These are phyloP conservation scores for Adenanthera pavonina DNA, from an alignment of 306 rosid genomes.

Conservation along the genomic window DNA sequence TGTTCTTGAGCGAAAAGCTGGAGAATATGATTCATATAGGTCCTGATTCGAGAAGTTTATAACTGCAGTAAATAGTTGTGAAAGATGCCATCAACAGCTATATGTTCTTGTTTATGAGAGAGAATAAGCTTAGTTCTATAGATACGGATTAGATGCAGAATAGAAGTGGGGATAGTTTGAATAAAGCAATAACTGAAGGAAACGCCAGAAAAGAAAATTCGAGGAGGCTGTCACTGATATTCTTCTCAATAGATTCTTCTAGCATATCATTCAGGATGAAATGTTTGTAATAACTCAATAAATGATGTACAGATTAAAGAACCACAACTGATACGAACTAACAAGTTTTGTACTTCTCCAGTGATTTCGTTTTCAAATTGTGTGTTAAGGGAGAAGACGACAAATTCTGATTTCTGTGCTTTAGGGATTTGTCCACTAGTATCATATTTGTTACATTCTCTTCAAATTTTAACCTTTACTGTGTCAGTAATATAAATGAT, in stretches of 20 bases:
- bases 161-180: conserved; percentile 16
- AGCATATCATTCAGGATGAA: conserved; percentile 11
- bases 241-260: conserved; percentile 19
- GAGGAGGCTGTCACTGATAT: conserved; percentile 8
- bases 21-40: background rate
- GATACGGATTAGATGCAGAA: conserved; percentile 16
- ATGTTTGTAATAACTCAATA: background rate
- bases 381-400: background rate
- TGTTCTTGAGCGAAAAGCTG: conserved; percentile 1
- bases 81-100: background rate
- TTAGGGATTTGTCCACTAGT: background rate
- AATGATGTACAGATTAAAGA: conserved; percentile 19
- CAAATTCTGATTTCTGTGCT: conserved; percentile 11
- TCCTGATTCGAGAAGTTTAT: too few relatives aligned
- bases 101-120: background rate
- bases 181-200: background rate
- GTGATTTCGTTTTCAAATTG: background rate
- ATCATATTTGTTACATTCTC: background rate
- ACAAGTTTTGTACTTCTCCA: conserved; percentile 11
- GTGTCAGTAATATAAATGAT: background rate
- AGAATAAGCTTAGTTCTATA: conserved; percentile 1
- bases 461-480: background rate
- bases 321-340: background rate
- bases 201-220: background rate
- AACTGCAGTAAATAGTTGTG: background rate